Evolutionary conservation across 306 rosid species (phyloP).

Genomic region (Mimosa bimucronata): DNA sequence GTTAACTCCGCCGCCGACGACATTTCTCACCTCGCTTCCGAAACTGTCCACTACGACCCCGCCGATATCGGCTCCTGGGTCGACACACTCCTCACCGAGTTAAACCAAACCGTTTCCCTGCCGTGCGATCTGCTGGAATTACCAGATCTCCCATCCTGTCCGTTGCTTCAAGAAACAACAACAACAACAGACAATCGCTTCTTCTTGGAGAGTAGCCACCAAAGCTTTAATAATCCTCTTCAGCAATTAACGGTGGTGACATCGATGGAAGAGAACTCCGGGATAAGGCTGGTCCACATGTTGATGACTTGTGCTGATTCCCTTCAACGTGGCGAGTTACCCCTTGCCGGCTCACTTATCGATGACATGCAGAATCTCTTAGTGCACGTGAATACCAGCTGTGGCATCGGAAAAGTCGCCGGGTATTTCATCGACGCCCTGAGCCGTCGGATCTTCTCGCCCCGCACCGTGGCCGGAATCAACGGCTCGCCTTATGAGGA

Average conservation of each 20-base stretch:
- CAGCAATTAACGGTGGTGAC: conserved; percentile 45
- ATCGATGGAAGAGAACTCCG: conserved; percentile 84
- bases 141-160: conserved; percentile 34
- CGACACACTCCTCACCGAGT: conserved; percentile 76
- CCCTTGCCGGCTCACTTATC: conserved; percentile 72
- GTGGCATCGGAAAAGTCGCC: conserved; percentile 94
- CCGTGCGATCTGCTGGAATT: conserved; percentile 59
- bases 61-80: conserved; percentile 79
- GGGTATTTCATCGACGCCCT: conserved; percentile 83
- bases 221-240: not conserved
- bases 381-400: conserved; percentile 56
- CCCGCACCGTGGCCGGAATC: conserved; percentile 14
- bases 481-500: conserved; percentile 49
- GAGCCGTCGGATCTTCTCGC: conserved; percentile 62
- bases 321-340: conserved; percentile 69
- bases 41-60: conserved; percentile 68
- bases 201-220: too few relatives aligned
- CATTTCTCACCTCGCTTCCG: conserved; percentile 66
- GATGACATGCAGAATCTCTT: conserved; percentile 74
- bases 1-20: conserved; percentile 65
- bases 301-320: conserved; percentile 86
- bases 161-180: conserved; percentile 30
- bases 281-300: conserved; percentile 75
- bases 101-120: conserved; percentile 46
- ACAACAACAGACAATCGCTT: too few relatives aligned